Evolutionary conservation across 768 basidiomycete genomes (phyloP).

Genomic region (Hemileccinum impolitum): DNA sequence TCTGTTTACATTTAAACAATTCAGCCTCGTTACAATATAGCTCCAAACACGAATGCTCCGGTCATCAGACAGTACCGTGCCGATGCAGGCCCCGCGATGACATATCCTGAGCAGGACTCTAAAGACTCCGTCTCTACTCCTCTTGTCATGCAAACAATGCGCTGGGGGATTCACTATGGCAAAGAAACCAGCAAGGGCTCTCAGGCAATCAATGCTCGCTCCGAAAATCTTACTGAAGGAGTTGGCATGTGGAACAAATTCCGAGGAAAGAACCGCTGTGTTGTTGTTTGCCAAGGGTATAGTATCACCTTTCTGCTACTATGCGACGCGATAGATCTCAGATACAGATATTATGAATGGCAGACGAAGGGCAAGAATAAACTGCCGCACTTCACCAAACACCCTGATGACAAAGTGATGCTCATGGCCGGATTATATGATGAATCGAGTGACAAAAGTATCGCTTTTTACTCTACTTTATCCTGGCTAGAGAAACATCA

Average conservation of each 20-base stretch:
- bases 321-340: background rate
- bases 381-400: slow-evolving; percentile 78
- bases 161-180: slow-evolving; percentile 79
- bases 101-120: background rate
- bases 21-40: slow-evolving; percentile 71
- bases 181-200: slow-evolving; percentile 56
- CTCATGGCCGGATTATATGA: slow-evolving; percentile 91
- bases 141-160: slow-evolving; percentile 76
- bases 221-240: slow-evolving; percentile 73
- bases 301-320: background rate
- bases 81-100: background rate
- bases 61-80: slow-evolving; percentile 55
- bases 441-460: slow-evolving; percentile 61
- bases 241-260: slow-evolving; percentile 84
- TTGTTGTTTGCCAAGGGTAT: slow-evolving; percentile 78
- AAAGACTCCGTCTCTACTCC: slow-evolving; percentile 12
- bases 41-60: slow-evolving; percentile 75
- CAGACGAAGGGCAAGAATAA: slow-evolving; percentile 76
- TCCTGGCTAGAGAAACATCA: background rate
- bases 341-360: slow-evolving; percentile 89
- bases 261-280: slow-evolving; percentile 79
- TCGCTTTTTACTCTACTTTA: background rate
- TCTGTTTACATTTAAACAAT: background rate
- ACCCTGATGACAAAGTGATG: slow-evolving; percentile 60
- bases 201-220: slow-evolving; percentile 87